Evolutionary conservation across 2,329 filamentous ascomycete species (phyloP).

Genomic region (Moelleriella libera): DNA sequence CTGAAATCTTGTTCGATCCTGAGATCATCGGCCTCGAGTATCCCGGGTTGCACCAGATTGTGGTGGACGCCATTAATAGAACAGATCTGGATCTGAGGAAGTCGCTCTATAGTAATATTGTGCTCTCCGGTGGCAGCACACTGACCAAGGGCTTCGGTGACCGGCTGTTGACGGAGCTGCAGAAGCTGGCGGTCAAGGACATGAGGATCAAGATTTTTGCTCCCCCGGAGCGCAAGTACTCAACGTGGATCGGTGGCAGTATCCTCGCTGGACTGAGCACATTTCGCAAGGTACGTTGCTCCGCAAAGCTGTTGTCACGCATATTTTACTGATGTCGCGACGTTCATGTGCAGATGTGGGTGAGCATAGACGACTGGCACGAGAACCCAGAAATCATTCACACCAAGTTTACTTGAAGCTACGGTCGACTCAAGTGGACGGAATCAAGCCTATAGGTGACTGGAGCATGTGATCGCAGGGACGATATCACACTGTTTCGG

Average conservation of each 20-base stretch:
- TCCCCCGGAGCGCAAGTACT: constrained; percentile 94
- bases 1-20: constrained; percentile 94
- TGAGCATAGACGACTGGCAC: constrained; percentile 98
- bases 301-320: neutral
- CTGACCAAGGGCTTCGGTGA: constrained; percentile 96
- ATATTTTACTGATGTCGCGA: too few species aligned
- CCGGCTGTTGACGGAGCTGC: constrained; percentile 79
- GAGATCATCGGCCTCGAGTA: constrained; percentile 96
- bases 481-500: too few species aligned
- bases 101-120: constrained; percentile 88
- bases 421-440: too few species aligned
- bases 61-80: constrained; percentile 87
- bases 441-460: too few species aligned
- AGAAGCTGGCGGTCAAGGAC: constrained; percentile 88
- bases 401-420: constrained; percentile 73
- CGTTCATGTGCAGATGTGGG: constrained; percentile 68
- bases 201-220: constrained; percentile 99
- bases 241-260: constrained; percentile 96
- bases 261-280: constrained; percentile 94
- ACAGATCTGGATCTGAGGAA: constrained; percentile 95
- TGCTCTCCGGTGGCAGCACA: constrained; percentile 89
- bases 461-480: too few species aligned
- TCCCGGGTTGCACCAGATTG: constrained; percentile 92
- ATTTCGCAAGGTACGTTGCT: constrained; percentile 72
- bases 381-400: constrained; percentile 99